Evolutionary conservation across 1,284 basidiomycete species (phyloP).

Genomic region (Mycosarcoma mackinlayi): DNA sequence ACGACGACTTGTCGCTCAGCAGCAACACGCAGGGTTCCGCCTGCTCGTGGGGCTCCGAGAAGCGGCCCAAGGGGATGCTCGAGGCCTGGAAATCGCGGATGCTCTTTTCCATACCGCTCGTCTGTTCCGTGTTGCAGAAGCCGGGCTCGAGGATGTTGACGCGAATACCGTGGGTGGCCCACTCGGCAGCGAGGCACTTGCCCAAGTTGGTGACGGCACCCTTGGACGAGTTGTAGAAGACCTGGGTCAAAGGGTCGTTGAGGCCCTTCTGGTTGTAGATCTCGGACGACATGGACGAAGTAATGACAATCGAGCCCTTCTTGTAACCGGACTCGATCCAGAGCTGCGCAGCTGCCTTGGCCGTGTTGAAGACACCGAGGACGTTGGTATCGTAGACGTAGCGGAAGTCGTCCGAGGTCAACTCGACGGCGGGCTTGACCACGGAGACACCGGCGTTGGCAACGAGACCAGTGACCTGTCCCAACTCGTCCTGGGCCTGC

Average conservation of each 20-base stretch:
- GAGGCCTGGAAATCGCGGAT: constrained; percentile 67
- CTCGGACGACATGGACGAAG: constrained; percentile 67
- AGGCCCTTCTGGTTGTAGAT: constrained; percentile 67
- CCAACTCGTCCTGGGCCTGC: constrained; percentile 62
- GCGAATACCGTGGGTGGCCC: constrained; percentile 65
- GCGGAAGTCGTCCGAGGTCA: constrained; percentile 65
- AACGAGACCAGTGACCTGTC: constrained; percentile 63
- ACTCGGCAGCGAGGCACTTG: constrained; percentile 68
- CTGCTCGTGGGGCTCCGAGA: constrained; percentile 68
- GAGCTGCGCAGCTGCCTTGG: constrained; percentile 66
- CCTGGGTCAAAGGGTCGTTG: constrained; percentile 65
- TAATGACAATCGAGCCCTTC: constrained; percentile 68
- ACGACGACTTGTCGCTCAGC: constrained; percentile 64
- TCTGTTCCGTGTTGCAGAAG: constrained; percentile 69
- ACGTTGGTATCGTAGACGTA: constrained; percentile 68
- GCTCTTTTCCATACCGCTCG: constrained; percentile 65
- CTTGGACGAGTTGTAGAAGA: constrained; percentile 68
- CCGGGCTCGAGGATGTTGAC: constrained; percentile 67
- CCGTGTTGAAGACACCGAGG: constrained; percentile 68
- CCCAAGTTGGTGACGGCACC: constrained; percentile 68
- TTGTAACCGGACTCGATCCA: constrained; percentile 66
- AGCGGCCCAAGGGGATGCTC: constrained; percentile 64
- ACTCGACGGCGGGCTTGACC: constrained; percentile 68
- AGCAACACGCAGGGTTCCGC: constrained; percentile 63
- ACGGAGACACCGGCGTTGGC: constrained; percentile 67